A percentile compares a stretch with the other conserved stretches of the same genome.
phyloP scores from a whole-genome alignment of 1,284 basidiomycete genomes.

The Ceratobasidium sp. region DNA sequence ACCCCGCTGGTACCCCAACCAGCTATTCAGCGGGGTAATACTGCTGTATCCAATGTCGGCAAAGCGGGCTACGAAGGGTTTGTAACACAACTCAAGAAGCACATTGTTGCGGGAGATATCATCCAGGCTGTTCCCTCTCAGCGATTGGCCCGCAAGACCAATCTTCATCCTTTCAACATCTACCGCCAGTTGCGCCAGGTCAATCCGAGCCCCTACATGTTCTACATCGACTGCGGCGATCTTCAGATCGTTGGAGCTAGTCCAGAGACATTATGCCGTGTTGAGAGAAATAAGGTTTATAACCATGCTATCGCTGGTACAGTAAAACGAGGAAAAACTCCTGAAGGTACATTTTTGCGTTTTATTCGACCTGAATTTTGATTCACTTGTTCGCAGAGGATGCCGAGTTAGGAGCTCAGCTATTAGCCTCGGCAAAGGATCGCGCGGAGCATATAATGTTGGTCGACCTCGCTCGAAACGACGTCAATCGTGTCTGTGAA shows the following conservation, averaged over 20 bases:
- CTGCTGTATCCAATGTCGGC: slow-evolving; percentile 87
- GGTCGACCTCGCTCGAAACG: slow-evolving; percentile 98
- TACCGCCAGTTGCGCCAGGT: slow-evolving; percentile 92
- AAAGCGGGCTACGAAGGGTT: slow-evolving; percentile 92
- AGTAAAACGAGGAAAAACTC: slow-evolving; percentile 83
- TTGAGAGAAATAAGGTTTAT: slow-evolving; percentile 89
- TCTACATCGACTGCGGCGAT: slow-evolving; percentile 94
- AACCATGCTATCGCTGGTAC: slow-evolving; percentile 99
- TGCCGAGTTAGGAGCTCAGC: slow-evolving; percentile 72
- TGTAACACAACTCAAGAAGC: slow-evolving; percentile 91
- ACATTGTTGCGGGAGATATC: slow-evolving; percentile 95
- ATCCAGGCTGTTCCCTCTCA: slow-evolving; percentile 99
- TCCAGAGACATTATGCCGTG: slow-evolving; percentile 97
- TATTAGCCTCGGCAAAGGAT: slow-evolving; percentile 90
- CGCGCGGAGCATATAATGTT: slow-evolving; percentile 99
- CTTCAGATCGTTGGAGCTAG: slow-evolving; percentile 95
- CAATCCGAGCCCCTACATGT: slow-evolving; percentile 99
- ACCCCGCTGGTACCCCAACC: slow-evolving; percentile 67
- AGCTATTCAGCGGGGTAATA: slow-evolving; percentile 61
- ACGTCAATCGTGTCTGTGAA: slow-evolving; percentile 97
- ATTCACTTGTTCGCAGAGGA: slow-evolving; percentile 73
- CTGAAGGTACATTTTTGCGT: slow-evolving; percentile 66
- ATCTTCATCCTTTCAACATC: slow-evolving; percentile 96
- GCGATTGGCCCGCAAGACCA: slow-evolving; percentile 82
- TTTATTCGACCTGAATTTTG: neutral